A percentile compares a stretch with the other conserved stretches of the same genome.
These are phyloP conservation scores for Phialophora verrucosa DNA, from an alignment of 2,329 filamentous ascomycete species.

Conservation along the genomic window DNA sequence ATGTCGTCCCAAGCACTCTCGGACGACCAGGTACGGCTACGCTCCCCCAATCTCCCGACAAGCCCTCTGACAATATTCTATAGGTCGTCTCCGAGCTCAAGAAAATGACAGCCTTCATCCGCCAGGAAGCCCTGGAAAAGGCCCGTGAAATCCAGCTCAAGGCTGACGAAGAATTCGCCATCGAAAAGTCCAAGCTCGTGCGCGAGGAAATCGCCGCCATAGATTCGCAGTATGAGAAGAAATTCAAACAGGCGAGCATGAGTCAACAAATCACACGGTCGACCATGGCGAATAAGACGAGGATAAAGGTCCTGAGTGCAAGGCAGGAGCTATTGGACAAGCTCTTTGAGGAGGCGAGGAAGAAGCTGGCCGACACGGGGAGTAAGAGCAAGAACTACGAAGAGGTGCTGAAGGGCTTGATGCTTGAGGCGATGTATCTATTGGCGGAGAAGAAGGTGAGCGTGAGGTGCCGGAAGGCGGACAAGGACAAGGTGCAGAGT, in stretches of 20 bases:
- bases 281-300: conserved; percentile 93
- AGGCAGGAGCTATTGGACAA: conserved; percentile 89
- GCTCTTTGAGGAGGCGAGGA: conserved; percentile 81
- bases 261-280: conserved; percentile 98
- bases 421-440: conserved; percentile 89
- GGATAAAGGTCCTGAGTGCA: conserved; percentile 83
- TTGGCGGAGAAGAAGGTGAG: conserved; percentile 79
- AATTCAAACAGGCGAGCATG: conserved; percentile 98
- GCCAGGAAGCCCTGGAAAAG: conserved; percentile 96
- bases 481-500: conserved; percentile 75
- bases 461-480: conserved; percentile 78
- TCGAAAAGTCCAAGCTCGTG: conserved; percentile 98
- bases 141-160: conserved; percentile 97
- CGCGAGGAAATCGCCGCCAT: conserved; percentile 93
- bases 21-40: conserved; percentile 81
- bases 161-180: conserved; percentile 98
- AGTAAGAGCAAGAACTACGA: conserved; percentile 78
- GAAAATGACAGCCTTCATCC: conserved; percentile 99
- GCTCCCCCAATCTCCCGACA: background rate
- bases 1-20: conserved; percentile 98
- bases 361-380: conserved; percentile 70
- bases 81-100: conserved; percentile 97
- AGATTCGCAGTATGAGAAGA: conserved; percentile 93
- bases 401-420: conserved; percentile 74
- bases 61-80: conserved; percentile 17